Base-by-base conservation (phyloP, 1,139 yeast genomes). In the Kodamaea arcana region DNA sequence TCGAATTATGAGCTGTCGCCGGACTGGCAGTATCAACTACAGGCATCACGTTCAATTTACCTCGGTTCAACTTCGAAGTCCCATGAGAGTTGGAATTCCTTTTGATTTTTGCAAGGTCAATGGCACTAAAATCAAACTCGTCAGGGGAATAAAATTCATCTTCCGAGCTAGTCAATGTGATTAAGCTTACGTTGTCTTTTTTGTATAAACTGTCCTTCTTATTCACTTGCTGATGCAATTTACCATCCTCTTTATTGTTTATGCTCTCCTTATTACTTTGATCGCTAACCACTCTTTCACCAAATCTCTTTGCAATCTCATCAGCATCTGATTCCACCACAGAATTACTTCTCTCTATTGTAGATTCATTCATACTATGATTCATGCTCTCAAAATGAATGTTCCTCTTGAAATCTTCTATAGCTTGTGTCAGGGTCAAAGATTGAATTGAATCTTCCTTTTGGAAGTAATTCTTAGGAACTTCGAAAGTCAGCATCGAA, bases 91-190 rank as follows among this genome's bases (percentile, higher is more conserved):
- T 11, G 7, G 26, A 24, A 5, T 24, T 24, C 14, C 11, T 12
- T 24, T 25, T 31, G 24, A 16, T 17, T 17, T 21, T 26, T 23
- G n/a, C 18, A 28, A 18, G 15, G n/a, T 8, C 21, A 18, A 18
- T 15, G 7, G 26, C 21, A 18, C 39, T 36, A 26, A 41, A 45
- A 15, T 45, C 51, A 38, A 48, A 48, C 29, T 61, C 67, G 17
- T 58, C 58, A 3, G 60, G 54, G 2, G 69, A 61, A 41, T 44
- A 62, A 41, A 53, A 62, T 39, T 62, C 69, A 2, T 61, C 69
- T 26, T 57, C 64, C 7, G 62, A 51, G 27, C 54, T 51, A n/a
- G 52, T 50, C 30, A 43, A 31, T 3, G 48, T 42, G 15, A 34
- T 21, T 15, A 30, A 31, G 15, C 44, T 36, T 5, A 17, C 10